Conservation (phyloP, 495 filamentous ascomycete species). For the Polyplosphaeria fusca region DNA sequence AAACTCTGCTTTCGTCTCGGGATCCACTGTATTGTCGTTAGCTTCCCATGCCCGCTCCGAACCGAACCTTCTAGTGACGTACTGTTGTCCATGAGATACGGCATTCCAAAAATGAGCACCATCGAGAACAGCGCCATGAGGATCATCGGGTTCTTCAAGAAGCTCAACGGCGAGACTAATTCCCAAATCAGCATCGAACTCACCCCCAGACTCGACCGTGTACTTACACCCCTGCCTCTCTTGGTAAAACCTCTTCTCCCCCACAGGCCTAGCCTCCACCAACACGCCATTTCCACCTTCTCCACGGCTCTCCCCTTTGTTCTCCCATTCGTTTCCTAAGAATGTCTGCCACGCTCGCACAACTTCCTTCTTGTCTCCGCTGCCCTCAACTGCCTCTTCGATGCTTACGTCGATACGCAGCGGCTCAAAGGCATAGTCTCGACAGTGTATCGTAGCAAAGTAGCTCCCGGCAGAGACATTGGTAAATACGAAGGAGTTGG, state of each 20-base stretch:
- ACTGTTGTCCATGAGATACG: constrained; percentile 95
- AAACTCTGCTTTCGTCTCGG: constrained; percentile 87
- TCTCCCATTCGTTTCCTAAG: constrained; percentile 81
- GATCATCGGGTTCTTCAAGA: constrained; percentile 94
- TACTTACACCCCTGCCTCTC: constrained; percentile 70
- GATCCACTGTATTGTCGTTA: constrained; percentile 68
- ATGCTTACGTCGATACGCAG: constrained; percentile 67
- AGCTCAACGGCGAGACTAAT: constrained; percentile 53
- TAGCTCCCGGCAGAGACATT: constrained; percentile 68
- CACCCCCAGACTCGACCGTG: constrained; percentile 3
- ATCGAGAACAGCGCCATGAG: constrained; percentile 78
- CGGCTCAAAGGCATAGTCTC: constrained; percentile 69
- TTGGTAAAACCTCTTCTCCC: constrained; percentile 67
- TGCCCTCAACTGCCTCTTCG: constrained; percentile 32
- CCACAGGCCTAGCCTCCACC: constrained; percentile 61
- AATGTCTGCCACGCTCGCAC: constrained; percentile 80
- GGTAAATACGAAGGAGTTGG: constrained; percentile 69
- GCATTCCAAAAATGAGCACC: constrained; percentile 80
- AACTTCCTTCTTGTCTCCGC: constrained; percentile 42
- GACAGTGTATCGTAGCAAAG: constrained; percentile 71
- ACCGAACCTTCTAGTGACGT: constrained; percentile 45
- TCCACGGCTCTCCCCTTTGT: constrained; percentile 60
- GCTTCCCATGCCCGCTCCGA: not conserved
- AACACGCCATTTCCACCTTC: constrained; percentile 34
- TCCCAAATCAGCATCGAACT: constrained; percentile 14